Percentiles rank a stretch among this genome's conserved stretches.
phyloP scores from a whole-genome alignment of 192 early-diverging fungal genomes.

The Spizellomyces sp. region DNA sequence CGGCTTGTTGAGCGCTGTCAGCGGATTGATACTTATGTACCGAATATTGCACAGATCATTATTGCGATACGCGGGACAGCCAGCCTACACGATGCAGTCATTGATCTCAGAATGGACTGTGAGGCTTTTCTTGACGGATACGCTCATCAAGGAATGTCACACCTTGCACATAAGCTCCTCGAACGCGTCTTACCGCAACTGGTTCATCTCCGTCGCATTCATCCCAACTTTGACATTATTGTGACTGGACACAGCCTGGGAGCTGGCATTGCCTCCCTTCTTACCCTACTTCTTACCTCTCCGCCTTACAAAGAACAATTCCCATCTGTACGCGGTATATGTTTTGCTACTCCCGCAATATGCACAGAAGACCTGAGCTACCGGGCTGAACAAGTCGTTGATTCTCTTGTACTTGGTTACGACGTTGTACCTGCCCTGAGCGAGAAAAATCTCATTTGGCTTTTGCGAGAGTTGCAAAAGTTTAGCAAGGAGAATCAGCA shows the following conservation, averaged over 20 bases:
- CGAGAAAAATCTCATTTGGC: conserved; percentile 26
- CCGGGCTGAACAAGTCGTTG: conserved; percentile 4
- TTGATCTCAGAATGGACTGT: conserved; percentile 27
- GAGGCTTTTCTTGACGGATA: conserved; percentile 23
- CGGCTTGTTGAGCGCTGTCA: neutral
- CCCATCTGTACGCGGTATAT: conserved; percentile 20
- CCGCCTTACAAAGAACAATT: conserved; percentile 1
- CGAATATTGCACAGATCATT: conserved; percentile 12
- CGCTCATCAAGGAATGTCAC: conserved; percentile 29
- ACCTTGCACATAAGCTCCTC: conserved; percentile 16
- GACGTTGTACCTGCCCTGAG: conserved; percentile 24
- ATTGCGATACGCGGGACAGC: conserved; percentile 28
- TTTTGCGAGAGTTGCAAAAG: conserved; percentile 23
- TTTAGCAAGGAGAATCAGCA: conserved; percentile 28
- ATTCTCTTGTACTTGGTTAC: conserved; percentile 28
- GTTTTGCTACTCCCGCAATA: conserved; percentile 28
- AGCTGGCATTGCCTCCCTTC: conserved; percentile 25
- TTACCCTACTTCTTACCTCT: conserved; percentile 23
- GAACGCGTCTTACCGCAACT: conserved; percentile 17
- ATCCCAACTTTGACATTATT: conserved; percentile 20
- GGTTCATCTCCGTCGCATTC: neutral
- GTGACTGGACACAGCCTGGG: conserved; percentile 26
- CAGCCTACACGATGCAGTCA: conserved; percentile 24
- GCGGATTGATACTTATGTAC: neutral
- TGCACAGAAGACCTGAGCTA: conserved; percentile 22